These are phyloP conservation scores for Camelina laxa DNA, from an alignment of 345 rosid genomes.

Conservation along the genomic window DNA sequence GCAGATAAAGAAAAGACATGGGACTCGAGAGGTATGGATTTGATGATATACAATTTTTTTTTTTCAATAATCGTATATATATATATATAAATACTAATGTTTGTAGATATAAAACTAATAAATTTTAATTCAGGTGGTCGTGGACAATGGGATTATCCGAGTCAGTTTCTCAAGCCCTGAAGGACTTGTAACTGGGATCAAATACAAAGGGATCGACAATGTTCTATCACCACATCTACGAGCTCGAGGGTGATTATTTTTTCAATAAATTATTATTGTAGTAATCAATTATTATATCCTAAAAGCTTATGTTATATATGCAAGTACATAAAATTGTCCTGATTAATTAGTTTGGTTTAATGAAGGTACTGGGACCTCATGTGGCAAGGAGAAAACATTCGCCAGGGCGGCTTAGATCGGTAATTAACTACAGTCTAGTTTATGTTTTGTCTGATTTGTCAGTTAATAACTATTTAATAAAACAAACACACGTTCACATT, in stretches of 20 bases:
- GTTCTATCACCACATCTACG: conserved; percentile 51
- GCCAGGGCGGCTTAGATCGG: conserved; percentile 34
- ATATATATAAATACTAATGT: not conserved
- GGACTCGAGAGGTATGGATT: conserved; percentile 29
- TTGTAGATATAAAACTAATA: not conserved
- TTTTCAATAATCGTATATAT: conserved; percentile 3
- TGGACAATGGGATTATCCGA: conserved; percentile 77
- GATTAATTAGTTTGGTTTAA: not conserved
- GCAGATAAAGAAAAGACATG: conserved; percentile 25
- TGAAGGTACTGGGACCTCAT: conserved; percentile 48
- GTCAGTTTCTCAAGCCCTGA: conserved; percentile 66
- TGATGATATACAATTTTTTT: not conserved
- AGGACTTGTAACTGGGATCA: conserved; percentile 65
- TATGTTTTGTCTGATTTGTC: conserved; percentile 16
- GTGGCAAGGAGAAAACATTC: conserved; percentile 33
- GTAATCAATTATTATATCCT: not conserved
- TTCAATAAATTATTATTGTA: not conserved
- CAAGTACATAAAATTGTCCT: not conserved
- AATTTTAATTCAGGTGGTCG: conserved; percentile 55
- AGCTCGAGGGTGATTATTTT: conserved; percentile 34
- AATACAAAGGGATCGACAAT: conserved; percentile 67
- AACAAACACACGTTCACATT: conserved; percentile 22
- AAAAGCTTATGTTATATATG: conserved; percentile 3
- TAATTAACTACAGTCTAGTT: conserved; percentile 11
- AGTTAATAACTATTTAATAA: not conserved